Evolutionary conservation across 306 rosid genomes (phyloP).

Genomic region (Cotoneaster glaucophyllus): DNA sequence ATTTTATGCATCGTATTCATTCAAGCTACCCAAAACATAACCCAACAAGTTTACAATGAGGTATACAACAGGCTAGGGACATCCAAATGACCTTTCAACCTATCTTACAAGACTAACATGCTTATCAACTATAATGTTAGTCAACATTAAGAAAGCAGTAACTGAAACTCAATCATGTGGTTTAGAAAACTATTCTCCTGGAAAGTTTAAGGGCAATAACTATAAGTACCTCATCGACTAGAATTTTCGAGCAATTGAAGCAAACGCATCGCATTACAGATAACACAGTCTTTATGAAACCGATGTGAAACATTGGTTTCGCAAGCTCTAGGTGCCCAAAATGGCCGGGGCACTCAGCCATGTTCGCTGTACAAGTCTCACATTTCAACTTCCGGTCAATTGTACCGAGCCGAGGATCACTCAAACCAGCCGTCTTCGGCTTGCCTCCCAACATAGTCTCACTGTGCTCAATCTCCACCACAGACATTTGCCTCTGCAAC

Average conservation of each 20-base stretch:
- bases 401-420: slow-evolving; percentile 91
- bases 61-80: not conserved
- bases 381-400: slow-evolving; percentile 92
- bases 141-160: not conserved
- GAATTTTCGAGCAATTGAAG: slow-evolving; percentile 88
- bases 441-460: slow-evolving; percentile 92
- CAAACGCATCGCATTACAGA: slow-evolving; percentile 85
- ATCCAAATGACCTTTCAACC: not conserved
- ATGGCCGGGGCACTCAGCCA: slow-evolving; percentile 99
- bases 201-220: not conserved
- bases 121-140: not conserved
- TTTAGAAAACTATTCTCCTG: too few relatives aligned
- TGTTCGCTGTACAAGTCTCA: slow-evolving; percentile 86
- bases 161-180: not conserved
- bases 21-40: not conserved
- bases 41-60: not conserved
- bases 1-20: not conserved
- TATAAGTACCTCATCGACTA: slow-evolving; percentile 72
- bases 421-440: slow-evolving; percentile 80
- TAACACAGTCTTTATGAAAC: slow-evolving; percentile 80
- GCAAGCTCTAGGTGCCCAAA: slow-evolving; percentile 98
- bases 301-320: slow-evolving; percentile 95
- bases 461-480: slow-evolving; percentile 82
- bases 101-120: not conserved
- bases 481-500: slow-evolving; percentile 97